A percentile compares a stretch with the other conserved stretches of the same genome.
Conservation (phyloP, 2,329 filamentous ascomycete species). For the Fusarium chuoi region DNA sequence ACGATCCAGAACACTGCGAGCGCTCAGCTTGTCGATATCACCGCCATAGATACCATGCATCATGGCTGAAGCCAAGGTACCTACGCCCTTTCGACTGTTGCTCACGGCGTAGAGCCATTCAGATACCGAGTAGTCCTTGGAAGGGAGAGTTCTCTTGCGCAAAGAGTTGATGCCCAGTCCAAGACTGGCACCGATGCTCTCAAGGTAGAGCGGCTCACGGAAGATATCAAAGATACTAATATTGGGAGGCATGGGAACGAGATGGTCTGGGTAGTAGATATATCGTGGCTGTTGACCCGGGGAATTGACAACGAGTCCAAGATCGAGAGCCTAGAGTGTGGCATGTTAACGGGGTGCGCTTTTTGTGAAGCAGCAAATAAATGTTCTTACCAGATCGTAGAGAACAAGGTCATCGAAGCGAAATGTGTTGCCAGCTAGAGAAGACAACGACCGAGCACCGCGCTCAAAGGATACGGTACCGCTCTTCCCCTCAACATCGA, state of each 20-base stretch:
- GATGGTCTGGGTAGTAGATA: slow-evolving; percentile 88
- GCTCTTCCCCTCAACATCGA: slow-evolving; percentile 65
- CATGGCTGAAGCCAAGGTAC: slow-evolving; percentile 80
- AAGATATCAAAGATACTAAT: slow-evolving; percentile 41
- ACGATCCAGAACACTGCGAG: slow-evolving; percentile 63
- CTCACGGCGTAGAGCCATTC: slow-evolving; percentile 50
- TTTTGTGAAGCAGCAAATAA: background rate
- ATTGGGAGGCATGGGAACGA: slow-evolving; percentile 49
- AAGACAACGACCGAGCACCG: slow-evolving; percentile 81
- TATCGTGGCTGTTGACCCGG: slow-evolving; percentile 68
- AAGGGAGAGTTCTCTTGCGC: slow-evolving; percentile 31
- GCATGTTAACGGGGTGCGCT: slow-evolving; percentile 20
- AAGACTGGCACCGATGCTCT: slow-evolving; percentile 44
- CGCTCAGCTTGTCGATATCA: slow-evolving; percentile 83
- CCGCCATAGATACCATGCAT: slow-evolving; percentile 94
- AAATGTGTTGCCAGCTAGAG: slow-evolving; percentile 53
- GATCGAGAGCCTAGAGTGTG: slow-evolving; percentile 48
- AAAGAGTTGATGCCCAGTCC: slow-evolving; percentile 41
- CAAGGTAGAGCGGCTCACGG: slow-evolving; percentile 48
- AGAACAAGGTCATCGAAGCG: slow-evolving; percentile 72
- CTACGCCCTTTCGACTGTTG: slow-evolving; percentile 57
- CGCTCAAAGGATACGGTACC: slow-evolving; percentile 78
- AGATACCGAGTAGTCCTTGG: slow-evolving; percentile 49
- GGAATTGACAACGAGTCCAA: slow-evolving; percentile 58
- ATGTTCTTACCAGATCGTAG: slow-evolving; percentile 71